Evolutionary conservation across 2,329 filamentous ascomycete genomes (phyloP).

Genomic region (Pseudomassariella vexata): DNA sequence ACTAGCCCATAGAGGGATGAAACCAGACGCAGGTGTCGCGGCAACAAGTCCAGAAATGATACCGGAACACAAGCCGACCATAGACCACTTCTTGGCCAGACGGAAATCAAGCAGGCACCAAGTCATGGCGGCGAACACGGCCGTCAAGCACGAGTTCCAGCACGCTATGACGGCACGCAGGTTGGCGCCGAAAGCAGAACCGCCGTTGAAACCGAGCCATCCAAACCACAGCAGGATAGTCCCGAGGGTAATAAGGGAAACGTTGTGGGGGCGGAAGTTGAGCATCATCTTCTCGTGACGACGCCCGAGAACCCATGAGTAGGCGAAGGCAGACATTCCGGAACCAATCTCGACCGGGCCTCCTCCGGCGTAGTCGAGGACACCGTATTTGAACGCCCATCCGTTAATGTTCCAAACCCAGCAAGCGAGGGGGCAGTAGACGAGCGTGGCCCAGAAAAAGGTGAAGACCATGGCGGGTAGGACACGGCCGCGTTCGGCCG

Average conservation of each 20-base stretch:
- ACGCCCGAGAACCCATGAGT: constrained; percentile 90
- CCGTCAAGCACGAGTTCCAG: constrained; percentile 95
- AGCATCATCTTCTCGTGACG: constrained; percentile 99
- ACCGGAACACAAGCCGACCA: constrained; percentile 69
- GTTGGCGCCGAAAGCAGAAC: constrained; percentile 89
- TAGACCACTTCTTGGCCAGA: constrained; percentile 87
- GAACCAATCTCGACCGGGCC: constrained; percentile 97
- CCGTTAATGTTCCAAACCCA: constrained; percentile 96
- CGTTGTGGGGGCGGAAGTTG: constrained; percentile 99
- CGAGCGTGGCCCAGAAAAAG: constrained; percentile 94
- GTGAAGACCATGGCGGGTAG: constrained; percentile 92
- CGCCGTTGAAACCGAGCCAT: constrained; percentile 98
- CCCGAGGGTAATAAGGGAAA: constrained; percentile 91
- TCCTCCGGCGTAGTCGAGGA: constrained; percentile 93
- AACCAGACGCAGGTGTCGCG: constrained; percentile 64
- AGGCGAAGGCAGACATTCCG: constrained; percentile 86
- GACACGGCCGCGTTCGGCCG: constrained; percentile 89
- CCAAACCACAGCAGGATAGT: constrained; percentile 97
- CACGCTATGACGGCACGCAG: constrained; percentile 91
- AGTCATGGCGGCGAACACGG: constrained; percentile 84
- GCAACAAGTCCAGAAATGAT: constrained; percentile 66
- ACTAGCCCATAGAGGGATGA: constrained; percentile 62
- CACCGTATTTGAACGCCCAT: constrained; percentile 86
- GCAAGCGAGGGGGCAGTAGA: constrained; percentile 94
- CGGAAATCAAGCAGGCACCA: constrained; percentile 97